Evolutionary conservation across 106 monocot species (phyloP).

Genomic region (Acorus calamus): DNA sequence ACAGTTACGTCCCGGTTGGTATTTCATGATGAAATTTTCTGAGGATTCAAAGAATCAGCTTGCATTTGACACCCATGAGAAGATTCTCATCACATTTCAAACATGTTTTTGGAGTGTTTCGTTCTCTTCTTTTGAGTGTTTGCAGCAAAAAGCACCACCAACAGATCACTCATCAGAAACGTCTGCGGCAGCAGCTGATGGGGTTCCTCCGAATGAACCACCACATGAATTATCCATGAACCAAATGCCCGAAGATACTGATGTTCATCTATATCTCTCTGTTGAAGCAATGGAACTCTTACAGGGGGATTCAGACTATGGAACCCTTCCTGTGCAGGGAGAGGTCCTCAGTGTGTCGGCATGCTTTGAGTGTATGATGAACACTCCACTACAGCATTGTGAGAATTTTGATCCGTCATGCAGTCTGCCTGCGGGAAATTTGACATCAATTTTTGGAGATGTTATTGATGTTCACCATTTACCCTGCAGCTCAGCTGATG

Average conservation of each 20-base stretch:
- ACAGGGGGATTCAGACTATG: constrained; percentile 5
- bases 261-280: constrained; percentile 36
- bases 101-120: constrained; percentile 39
- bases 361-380: constrained; percentile 31
- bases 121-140: constrained; percentile 22
- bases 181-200: constrained; percentile 10
- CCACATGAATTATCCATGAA: constrained; percentile 12
- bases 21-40: constrained; percentile 55
- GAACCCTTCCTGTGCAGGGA: constrained; percentile 7
- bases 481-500: background rate
- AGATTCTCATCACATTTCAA: constrained; percentile 30
- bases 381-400: constrained; percentile 7
- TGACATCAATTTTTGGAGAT: constrained; percentile 30
- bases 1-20: constrained; percentile 47
- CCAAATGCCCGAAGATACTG: constrained; percentile 13
- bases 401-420: constrained; percentile 7
- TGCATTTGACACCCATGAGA: constrained; percentile 10
- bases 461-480: background rate
- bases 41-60: constrained; percentile 7
- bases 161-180: constrained; percentile 6
- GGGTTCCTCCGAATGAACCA: constrained; percentile 11
- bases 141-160: constrained; percentile 3
- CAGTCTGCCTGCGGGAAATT: constrained; percentile 31
- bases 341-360: constrained; percentile 44
- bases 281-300: constrained; percentile 2